A percentile compares a stretch with the other conserved stretches of the same genome.
phyloP scores from a whole-genome alignment of 169 alveolate genomes.

The Plasmodium gaboni region DNA sequence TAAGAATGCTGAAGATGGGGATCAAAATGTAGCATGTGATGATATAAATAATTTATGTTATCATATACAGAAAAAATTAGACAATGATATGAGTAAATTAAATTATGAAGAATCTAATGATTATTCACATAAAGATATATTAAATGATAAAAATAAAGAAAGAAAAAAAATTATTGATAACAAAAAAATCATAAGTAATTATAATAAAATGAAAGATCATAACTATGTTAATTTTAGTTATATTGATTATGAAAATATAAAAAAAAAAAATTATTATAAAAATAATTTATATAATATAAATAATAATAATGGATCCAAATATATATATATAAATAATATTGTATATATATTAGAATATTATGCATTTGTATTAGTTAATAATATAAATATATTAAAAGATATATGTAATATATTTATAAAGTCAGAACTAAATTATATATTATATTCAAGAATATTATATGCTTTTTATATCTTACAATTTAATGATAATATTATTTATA shows the following conservation, averaged over 20 bases:
- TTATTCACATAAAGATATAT: conserved; percentile 13
- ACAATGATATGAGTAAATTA: conserved; percentile 19
- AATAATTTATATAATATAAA: conserved; percentile 75
- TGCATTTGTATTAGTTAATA: conserved; percentile 51
- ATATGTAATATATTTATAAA: conserved; percentile 71
- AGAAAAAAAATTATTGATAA: neutral
- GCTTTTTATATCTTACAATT: conserved; percentile 55
- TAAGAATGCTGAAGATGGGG: neutral
- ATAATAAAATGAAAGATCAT: conserved; percentile 15
- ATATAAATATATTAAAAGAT: conserved; percentile 20
- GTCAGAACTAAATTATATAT: conserved; percentile 45
- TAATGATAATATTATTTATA: conserved; percentile 19
- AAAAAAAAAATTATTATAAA: conserved; percentile 54
- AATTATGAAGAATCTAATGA: conserved; percentile 55
- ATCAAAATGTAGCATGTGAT: neutral
- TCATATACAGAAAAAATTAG: conserved; percentile 30
- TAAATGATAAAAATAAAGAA: neutral
- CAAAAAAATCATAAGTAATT: neutral
- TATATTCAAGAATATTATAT: conserved; percentile 74
- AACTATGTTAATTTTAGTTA: conserved; percentile 70
- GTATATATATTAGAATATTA: conserved; percentile 72
- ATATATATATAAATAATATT: conserved; percentile 63
- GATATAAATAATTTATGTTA: conserved; percentile 23
- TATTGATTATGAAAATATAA: conserved; percentile 77
- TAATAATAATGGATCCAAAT: neutral